phyloP scores from a whole-genome alignment of 305 asterid genomes.

The Fraxinus baroniana region DNA sequence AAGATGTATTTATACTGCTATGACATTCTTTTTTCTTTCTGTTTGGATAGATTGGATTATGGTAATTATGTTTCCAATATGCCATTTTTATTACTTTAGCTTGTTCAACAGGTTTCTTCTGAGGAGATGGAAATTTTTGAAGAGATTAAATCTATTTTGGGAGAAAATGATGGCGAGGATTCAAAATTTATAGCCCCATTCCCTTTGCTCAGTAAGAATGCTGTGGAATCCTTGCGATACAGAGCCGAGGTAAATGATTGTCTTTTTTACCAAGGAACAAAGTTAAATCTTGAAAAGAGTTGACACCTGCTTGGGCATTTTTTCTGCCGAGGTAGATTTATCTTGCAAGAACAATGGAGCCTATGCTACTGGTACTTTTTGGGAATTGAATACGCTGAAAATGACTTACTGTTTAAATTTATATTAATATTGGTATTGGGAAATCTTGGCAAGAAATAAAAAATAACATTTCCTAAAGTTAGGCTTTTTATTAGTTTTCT shows the following conservation, averaged over 20 bases:
- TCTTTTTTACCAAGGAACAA: slow-evolving; percentile 1
- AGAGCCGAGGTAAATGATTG: slow-evolving; percentile 76
- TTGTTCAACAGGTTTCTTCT: slow-evolving; percentile 55
- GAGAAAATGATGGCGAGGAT: slow-evolving; percentile 62
- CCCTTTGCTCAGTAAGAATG: slow-evolving; percentile 74
- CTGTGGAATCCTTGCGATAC: slow-evolving; percentile 87
- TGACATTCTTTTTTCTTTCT: neutral
- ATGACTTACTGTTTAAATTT: neutral
- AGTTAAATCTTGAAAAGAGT: slow-evolving; percentile 7
- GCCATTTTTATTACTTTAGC: neutral
- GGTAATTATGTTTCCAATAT: neutral
- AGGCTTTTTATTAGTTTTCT: neutral
- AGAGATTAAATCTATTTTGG: slow-evolving; percentile 70
- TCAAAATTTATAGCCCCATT: slow-evolving; percentile 80
- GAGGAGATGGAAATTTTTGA: slow-evolving; percentile 72
- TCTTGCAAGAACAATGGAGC: slow-evolving; percentile 1
- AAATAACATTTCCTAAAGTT: neutral
- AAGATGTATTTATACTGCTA: slow-evolving; percentile 5
- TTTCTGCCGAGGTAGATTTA: neutral
- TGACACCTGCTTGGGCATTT: neutral
- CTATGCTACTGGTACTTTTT: neutral
- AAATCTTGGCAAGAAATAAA: neutral
- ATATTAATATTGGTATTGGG: neutral
- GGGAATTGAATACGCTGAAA: neutral
- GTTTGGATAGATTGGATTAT: neutral